Evolutionary conservation across 1,139 yeast genomes (phyloP).

Genomic region (Lodderomyces pseudojiufengensis): DNA sequence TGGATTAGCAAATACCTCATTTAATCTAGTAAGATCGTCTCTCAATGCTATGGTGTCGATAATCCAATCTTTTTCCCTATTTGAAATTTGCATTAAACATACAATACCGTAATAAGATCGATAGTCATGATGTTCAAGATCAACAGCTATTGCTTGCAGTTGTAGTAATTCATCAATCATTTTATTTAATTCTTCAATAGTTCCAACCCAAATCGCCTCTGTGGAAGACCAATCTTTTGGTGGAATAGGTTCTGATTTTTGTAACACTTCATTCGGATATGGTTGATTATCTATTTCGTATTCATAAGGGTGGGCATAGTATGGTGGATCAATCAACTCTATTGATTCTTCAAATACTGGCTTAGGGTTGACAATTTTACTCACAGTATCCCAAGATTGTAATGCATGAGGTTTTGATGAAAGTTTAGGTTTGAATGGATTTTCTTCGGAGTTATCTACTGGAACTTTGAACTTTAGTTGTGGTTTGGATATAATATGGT

Average conservation of each 20-base stretch:
- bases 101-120: slow-evolving; percentile 88
- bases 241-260: slow-evolving; percentile 47
- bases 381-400: slow-evolving; percentile 46
- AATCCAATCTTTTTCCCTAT: slow-evolving; percentile 77
- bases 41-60: slow-evolving; percentile 74
- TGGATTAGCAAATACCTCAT: slow-evolving; percentile 79
- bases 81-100: slow-evolving; percentile 90
- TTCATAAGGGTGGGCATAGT: slow-evolving; percentile 78
- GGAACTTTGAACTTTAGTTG: slow-evolving; percentile 57
- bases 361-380: slow-evolving; percentile 27
- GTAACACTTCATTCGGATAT: slow-evolving; percentile 60
- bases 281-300: slow-evolving; percentile 68
- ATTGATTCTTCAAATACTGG: slow-evolving; percentile 30
- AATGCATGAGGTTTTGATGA: slow-evolving; percentile 68
- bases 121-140: slow-evolving; percentile 93
- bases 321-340: slow-evolving; percentile 47
- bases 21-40: slow-evolving; percentile 64
- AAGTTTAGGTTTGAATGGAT: slow-evolving; percentile 76
- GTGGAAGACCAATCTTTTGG: slow-evolving; percentile 65
- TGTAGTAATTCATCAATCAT: slow-evolving; percentile 54
- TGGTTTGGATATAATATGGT: slow-evolving; percentile 59
- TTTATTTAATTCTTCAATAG: slow-evolving; percentile 42
- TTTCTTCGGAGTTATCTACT: slow-evolving; percentile 64
- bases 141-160: slow-evolving; percentile 79
- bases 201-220: slow-evolving; percentile 70